Evolutionary conservation across 2,329 filamentous ascomycete genomes (phyloP), one percentile per base, ranked within the genome.

Genomic region (Thelonectria olida): DNA sequence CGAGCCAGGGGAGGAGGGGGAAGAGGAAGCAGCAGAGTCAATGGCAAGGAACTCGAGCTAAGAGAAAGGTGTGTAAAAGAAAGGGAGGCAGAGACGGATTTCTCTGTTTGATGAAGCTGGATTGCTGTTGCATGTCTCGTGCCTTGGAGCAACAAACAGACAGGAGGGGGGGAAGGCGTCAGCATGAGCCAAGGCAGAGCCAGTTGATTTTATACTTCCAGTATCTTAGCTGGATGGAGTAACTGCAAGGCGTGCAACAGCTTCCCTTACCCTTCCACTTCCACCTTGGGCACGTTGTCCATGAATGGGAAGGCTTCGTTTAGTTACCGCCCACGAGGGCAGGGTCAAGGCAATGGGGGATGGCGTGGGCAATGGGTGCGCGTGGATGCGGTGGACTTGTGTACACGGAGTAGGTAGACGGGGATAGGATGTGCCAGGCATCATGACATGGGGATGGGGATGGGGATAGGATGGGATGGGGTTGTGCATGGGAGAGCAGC

Each of bases 61-160:
- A 34, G 15, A 4, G 41, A 38, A 19, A 56, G 28, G 25, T 49
- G 25, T 49, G 23, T 44, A 58, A 19, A 42, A 41, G 12, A 36
- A 50, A 60, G 59, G 54, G 62, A 63, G 45, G 52, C 61, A 62
- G 63, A 62, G 61, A 63, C 58, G 58, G 62, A 51, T 65, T 74
- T 72, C 72, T 76, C 74, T 74, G 75, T 72, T 73, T 74, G 73
- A 70, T 72, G 72, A 73, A 77, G 70, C 69, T 73, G 71, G 74
- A 78, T 70, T 69, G 72, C 74, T 68, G 75, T 73, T 76, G 77
- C 74, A 69, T 75, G 74, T 77, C 76, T 80, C 76, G 77, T 79
- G 76, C 78, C 79, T 79, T 69, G 68, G 69, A 75, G 61, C 69
- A 69, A 66, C 9, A 9, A 15, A 10, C 34, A 64, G 70, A 75